phyloP scores from a whole-genome alignment of 2,329 filamentous ascomycete species.

The Cytospora piceae region DNA sequence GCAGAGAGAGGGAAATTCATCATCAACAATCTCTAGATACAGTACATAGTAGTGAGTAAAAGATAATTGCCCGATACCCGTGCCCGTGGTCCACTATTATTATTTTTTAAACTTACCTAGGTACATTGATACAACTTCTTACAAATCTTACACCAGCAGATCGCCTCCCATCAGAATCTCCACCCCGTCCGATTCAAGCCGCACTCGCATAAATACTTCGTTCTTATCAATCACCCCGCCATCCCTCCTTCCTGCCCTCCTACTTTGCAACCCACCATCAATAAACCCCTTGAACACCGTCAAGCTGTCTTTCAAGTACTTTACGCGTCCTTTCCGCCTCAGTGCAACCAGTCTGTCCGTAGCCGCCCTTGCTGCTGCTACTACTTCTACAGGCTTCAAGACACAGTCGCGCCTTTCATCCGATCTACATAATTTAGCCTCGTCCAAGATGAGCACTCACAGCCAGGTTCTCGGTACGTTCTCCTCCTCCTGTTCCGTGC shows the following conservation, averaged over 20 bases:
- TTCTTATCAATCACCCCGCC: conserved; percentile 1
- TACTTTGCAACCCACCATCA: neutral
- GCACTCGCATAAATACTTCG: conserved; percentile 6
- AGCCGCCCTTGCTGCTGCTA: conserved; percentile 66
- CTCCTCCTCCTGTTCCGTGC: conserved; percentile 20
- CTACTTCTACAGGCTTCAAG: conserved; percentile 54
- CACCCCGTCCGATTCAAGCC: neutral
- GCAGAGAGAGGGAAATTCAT: neutral
- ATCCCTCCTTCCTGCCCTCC: neutral
- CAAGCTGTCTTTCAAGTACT: conserved; percentile 91
- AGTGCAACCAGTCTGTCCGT: conserved; percentile 73
- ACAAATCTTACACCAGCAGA: neutral
- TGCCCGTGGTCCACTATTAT: conserved; percentile 10
- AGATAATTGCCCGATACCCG: neutral
- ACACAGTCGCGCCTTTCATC: conserved; percentile 42
- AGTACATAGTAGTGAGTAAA: no score
- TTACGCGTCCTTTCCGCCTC: conserved; percentile 77
- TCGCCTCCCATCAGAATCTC: neutral
- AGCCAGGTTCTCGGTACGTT: conserved; percentile 85
- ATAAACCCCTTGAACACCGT: conserved; percentile 39
- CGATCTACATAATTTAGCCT: conserved; percentile 45
- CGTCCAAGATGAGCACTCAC: conserved; percentile 71
- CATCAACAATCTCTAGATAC: neutral
- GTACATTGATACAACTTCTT: neutral
- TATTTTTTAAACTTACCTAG: neutral